A percentile compares a stretch with the other conserved stretches of the same genome.
Evolutionary conservation across 1,139 yeast species (phyloP).

Genomic region (Sugiyamaella sp.): DNA sequence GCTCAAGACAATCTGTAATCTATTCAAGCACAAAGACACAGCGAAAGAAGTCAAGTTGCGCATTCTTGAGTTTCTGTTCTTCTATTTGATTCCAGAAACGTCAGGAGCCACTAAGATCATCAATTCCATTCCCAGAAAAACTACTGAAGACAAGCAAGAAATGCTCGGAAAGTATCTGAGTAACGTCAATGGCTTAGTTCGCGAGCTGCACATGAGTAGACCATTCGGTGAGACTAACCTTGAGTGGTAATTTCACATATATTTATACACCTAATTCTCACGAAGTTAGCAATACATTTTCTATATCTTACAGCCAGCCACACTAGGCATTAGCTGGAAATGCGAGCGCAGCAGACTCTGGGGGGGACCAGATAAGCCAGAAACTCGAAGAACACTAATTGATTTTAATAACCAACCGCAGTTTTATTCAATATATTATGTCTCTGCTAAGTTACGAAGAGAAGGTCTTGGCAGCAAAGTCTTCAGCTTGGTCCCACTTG

Average conservation of each 20-base stretch:
- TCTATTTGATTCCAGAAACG: constrained; percentile 71
- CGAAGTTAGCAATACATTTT: neutral
- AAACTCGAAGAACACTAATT: too few relatives aligned
- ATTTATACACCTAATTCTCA: constrained; percentile 1
- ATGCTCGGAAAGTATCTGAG: constrained; percentile 53
- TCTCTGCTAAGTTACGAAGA: neutral
- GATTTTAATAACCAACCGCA: too few relatives aligned
- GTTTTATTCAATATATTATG: neutral
- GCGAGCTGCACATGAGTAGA: constrained; percentile 48
- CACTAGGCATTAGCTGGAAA: too few relatives aligned
- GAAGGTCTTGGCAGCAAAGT: constrained; percentile 20
- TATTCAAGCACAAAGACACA: constrained; percentile 46
- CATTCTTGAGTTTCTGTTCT: constrained; percentile 69
- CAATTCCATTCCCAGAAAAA: constrained; percentile 38
- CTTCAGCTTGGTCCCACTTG: constrained; percentile 50
- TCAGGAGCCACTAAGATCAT: constrained; percentile 26
- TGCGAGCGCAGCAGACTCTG: too few relatives aligned
- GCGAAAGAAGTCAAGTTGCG: constrained; percentile 52
- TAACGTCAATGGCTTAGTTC: constrained; percentile 51
- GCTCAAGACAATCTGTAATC: constrained; percentile 53
- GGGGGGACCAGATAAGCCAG: too few relatives aligned
- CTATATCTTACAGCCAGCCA: neutral
- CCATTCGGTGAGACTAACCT: constrained; percentile 54
- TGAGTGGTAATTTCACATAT: constrained; percentile 45
- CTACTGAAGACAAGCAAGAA: constrained; percentile 57